These are phyloP conservation scores for Metrosideros polymorpha DNA, from an alignment of 441 rosid species.

Conservation along the genomic window DNA sequence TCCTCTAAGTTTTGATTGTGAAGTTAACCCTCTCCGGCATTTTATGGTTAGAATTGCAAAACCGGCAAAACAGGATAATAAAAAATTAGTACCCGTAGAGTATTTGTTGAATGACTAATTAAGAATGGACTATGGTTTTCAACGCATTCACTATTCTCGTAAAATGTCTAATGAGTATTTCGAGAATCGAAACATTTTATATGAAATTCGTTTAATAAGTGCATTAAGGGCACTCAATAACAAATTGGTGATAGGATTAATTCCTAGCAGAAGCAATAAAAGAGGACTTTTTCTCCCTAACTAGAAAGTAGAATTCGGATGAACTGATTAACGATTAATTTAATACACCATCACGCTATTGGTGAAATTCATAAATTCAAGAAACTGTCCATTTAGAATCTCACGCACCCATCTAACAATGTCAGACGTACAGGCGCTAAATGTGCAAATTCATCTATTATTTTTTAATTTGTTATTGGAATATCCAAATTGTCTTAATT, in stretches of 20 bases:
- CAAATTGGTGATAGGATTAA: not conserved
- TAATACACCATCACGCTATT: not conserved
- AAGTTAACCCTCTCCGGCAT: not conserved
- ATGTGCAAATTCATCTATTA: not conserved
- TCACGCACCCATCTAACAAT: fast-evolving
- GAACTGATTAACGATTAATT: not conserved
- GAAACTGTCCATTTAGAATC: not conserved
- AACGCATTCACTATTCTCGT: too few species aligned
- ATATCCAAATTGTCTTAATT: not conserved
- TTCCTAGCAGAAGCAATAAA: not conserved
- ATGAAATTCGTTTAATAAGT: not conserved
- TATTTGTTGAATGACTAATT: too few species aligned
- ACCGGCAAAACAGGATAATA: not conserved
- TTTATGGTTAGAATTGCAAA: not conserved
- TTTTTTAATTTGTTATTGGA: not conserved
- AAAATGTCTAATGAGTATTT: too few species aligned
- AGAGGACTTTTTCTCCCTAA: fast-evolving
- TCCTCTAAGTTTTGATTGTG: not conserved
- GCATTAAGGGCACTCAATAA: not conserved
- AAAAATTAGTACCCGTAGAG: not conserved
- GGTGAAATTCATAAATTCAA: not conserved
- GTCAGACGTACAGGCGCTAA: too few species aligned
- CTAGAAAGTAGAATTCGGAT: not conserved
- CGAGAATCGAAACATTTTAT: fast-evolving
- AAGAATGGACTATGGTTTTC: too few species aligned